Evolutionary conservation across 495 filamentous ascomycete species (phyloP), one percentile per base, ranked within the genome.

Genomic region (Patellaria atrata): DNA sequence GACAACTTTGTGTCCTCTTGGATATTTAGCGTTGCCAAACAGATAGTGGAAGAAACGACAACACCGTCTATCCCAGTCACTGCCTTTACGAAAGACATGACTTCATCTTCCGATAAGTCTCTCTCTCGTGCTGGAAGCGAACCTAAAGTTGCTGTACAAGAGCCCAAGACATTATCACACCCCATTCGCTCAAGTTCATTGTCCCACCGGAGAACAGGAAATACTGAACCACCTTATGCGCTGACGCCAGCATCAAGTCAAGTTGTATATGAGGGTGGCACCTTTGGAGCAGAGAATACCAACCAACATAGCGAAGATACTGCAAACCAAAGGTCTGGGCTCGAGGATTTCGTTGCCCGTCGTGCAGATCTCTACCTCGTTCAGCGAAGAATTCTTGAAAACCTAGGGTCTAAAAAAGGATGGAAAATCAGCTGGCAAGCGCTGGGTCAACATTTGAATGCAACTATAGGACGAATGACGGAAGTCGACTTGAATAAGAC

Each of bases 1-100:
- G 79, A 85, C 47, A 84, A 89, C 46, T 50, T 94, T 3, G 75
- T 93, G 6, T 75, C 75, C 4, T 84, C 83, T 0, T 94, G 87
- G 70, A 77, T 72, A 6, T 93, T 83, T 51, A 73, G 79, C 17
- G 76, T 80, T 16, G 67, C 76, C 6, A 72, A 79, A 45, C 79
- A 86, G 42, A 71, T 93, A 15, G 60, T 93, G 4, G 67, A 71
- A 5, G 79, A 83, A 47, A 92, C 81, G 0, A 68, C 67, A 3
- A 81, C 80, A 14, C 32, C 35, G 5, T 46, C 45, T 6, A 37
- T 55, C 8, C 40, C 48, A 69, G 70, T 50, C 36, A 64, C 4
- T 51, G 68, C 0, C 67, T 73, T 35, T 65, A 63, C 15, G 14
- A 39, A 38, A 17, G 42, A 45, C 16, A 16, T 24, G 3, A 40